Evolutionary conservation across 148 eudicot species (phyloP), one percentile per base, ranked within the genome.

Genomic region (Salicornia ramosissima): DNA sequence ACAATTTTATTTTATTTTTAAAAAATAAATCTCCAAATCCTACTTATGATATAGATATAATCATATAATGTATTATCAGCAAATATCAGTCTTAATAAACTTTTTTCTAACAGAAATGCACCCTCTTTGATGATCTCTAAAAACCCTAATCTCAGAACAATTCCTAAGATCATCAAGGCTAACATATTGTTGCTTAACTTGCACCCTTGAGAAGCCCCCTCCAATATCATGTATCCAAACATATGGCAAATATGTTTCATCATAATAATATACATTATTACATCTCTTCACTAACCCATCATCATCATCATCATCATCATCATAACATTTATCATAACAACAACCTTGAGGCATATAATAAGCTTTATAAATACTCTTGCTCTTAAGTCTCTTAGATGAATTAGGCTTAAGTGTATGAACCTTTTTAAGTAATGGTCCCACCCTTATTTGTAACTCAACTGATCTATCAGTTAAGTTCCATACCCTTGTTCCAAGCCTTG

Each of bases 101-200:
- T 80, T 86, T 84, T 91, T 91, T 30, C 87, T 71, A 19, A 88
- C 86, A 28, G 86, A 71, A 62, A 88, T 81, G 68, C 95, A 88
- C 5, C 92, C 95, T 69, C 68, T 81, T 69, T 81, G 90, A 81
- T 88, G 95, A 54, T 91, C 97, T 72, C 92, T 82, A 70, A 79
- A 91, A 49, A 91, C 81, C 68, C 75, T 82, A 59, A 91, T 84
- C 75, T 91, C 92, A n/a, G 83, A 91, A 75, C 82, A 91, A 81
- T 88, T 90, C 39, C 90, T 84, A 79, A 88, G 80, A 57, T 91
- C 97, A 45, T 87, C 97, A 60, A 91, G 95, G 67, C 97, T 88
- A 39, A 88, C 65, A 64, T 85, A 91, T 42, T 91, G 97, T 53
- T 91, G 97, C 80, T 89, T 88, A 43, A 88, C 90, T 19, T 49